These are phyloP conservation scores for Themeda triandra DNA, from an alignment of 176 grass and related monocot genomes.

Conservation along the genomic window DNA sequence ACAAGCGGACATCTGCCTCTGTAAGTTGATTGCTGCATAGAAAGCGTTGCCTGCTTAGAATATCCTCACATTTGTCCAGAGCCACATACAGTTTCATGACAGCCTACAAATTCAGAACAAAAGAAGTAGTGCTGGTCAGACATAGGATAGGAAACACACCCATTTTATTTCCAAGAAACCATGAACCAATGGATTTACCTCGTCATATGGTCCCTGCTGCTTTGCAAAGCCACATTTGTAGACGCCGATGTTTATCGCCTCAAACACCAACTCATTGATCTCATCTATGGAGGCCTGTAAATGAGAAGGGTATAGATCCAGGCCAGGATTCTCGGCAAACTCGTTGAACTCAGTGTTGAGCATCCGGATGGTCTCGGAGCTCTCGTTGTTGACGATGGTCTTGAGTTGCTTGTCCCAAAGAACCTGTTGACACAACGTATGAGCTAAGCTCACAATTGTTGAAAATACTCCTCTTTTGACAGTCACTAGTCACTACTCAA, in stretches of 20 bases:
- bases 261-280: conserved; percentile 66
- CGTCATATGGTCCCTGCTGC: conserved; percentile 82
- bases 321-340: conserved; percentile 47
- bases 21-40: conserved; percentile 71
- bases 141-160: no score
- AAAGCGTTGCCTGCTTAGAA: conserved; percentile 70
- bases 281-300: conserved; percentile 49
- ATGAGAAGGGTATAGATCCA: conserved; percentile 75
- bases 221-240: conserved; percentile 93
- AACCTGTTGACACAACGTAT: conserved; percentile 40
- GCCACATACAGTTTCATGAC: conserved; percentile 54
- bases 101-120: conserved; percentile 45
- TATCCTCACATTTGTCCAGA: conserved; percentile 82
- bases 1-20: conserved; percentile 77
- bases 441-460: no score
- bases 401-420: conserved; percentile 90
- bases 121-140: neutral
- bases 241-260: conserved; percentile 78
- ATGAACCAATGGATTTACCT: conserved; percentile 35
- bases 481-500: no score
- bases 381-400: conserved; percentile 95
- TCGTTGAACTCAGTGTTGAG: conserved; percentile 82
- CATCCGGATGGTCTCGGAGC: conserved; percentile 91
- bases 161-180: neutral
- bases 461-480: no score